Percentiles rank a stretch among this genome's conserved stretches.
These are phyloP conservation scores for Marasmius fiardii DNA, from an alignment of 1,284 basidiomycete species.

Conservation along the genomic window DNA sequence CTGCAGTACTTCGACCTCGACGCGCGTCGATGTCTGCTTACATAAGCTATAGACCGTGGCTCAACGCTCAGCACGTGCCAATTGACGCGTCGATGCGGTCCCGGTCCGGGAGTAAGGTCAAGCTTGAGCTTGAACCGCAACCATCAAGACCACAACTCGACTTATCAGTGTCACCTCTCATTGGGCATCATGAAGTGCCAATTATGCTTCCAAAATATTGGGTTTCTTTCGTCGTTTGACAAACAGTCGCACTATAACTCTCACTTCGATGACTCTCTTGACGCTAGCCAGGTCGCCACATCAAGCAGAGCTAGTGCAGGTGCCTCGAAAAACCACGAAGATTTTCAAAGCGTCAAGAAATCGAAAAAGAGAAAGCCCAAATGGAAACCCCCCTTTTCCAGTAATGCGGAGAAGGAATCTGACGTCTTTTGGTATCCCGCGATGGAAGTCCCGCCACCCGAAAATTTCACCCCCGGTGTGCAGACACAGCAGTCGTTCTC, in stretches of 20 bases:
- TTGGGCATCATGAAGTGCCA: slow-evolving; percentile 34
- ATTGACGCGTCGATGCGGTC: background rate
- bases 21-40: slow-evolving; percentile 52
- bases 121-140: background rate
- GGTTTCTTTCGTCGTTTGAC: slow-evolving; percentile 27
- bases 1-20: slow-evolving; percentile 22
- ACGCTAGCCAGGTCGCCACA: background rate
- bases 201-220: slow-evolving; percentile 43
- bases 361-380: slow-evolving; percentile 8
- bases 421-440: slow-evolving; percentile 67
- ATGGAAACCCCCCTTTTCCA: slow-evolving; percentile 14
- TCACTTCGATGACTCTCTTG: slow-evolving; percentile 32
- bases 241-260: slow-evolving; percentile 47
- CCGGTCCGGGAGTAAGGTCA: background rate
- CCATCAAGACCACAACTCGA: background rate
- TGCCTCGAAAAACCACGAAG: background rate
- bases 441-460: slow-evolving; percentile 47
- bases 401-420: slow-evolving; percentile 23
- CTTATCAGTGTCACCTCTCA: no score
- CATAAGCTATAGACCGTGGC: slow-evolving; percentile 22
- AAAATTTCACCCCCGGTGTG: slow-evolving; percentile 71
- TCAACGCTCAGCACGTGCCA: slow-evolving; percentile 2
- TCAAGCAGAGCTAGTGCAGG: background rate
- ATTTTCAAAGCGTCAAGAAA: slow-evolving; percentile 2
- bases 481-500: background rate